Percentiles rank a stretch among this genome's conserved stretches.
Conservation (phyloP, 2,329 filamentous ascomycete genomes). For the Cryphonectria parasitica region DNA sequence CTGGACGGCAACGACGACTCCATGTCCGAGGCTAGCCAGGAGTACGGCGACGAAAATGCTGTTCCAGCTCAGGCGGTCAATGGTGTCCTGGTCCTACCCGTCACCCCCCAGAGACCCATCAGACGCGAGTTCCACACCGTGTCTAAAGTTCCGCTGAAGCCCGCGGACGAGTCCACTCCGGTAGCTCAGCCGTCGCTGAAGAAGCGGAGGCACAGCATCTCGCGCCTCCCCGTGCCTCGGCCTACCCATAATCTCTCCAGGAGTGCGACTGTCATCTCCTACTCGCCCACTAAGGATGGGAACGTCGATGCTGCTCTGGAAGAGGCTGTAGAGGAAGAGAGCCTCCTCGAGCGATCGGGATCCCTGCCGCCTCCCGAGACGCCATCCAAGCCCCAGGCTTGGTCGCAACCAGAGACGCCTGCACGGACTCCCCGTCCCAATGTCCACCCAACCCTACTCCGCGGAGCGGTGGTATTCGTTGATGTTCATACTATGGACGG, state of each 20-base stretch:
- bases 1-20: constrained; percentile 50
- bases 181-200: constrained; percentile 45
- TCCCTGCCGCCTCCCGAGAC: constrained; percentile 43
- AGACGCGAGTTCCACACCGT: constrained; percentile 70
- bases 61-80: constrained; percentile 44
- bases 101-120: constrained; percentile 60
- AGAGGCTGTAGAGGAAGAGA: constrained; percentile 31
- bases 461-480: constrained; percentile 77
- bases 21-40: constrained; percentile 64
- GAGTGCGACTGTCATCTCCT: constrained; percentile 58
- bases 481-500: constrained; percentile 85
- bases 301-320: constrained; percentile 37
- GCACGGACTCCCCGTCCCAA: constrained; percentile 60
- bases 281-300: constrained; percentile 53
- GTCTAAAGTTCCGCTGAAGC: constrained; percentile 76
- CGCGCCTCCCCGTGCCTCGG: constrained; percentile 50
- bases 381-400: constrained; percentile 53
- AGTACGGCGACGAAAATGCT: constrained; percentile 70
- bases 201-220: constrained; percentile 55
- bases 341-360: constrained; percentile 31
- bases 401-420: constrained; percentile 60
- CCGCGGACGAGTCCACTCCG: constrained; percentile 62
- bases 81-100: constrained; percentile 42
- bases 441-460: constrained; percentile 58
- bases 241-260: constrained; percentile 47